phyloP scores from a whole-genome alignment of 1,284 basidiomycete genomes.

The Prillingera fragicola region DNA sequence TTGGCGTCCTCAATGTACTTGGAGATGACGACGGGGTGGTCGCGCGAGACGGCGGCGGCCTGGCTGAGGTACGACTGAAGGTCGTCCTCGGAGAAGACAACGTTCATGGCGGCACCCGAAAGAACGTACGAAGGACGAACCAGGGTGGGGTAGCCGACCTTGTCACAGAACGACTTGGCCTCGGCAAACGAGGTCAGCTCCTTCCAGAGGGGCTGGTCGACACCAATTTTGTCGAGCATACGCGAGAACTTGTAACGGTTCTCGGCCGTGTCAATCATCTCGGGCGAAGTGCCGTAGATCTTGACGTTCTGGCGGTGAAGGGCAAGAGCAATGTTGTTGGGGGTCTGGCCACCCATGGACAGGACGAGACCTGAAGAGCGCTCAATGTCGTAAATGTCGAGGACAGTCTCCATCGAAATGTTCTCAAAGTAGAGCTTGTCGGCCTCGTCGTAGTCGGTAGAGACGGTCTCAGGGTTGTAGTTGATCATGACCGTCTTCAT shows the following conservation, averaged over 20 bases:
- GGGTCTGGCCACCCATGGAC: constrained; percentile 97
- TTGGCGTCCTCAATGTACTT: constrained; percentile 99
- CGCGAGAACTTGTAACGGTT: constrained; percentile 99
- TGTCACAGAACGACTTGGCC: constrained; percentile 79
- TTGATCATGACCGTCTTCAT: constrained; percentile 98
- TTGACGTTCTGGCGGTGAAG: constrained; percentile 94
- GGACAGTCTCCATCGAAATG: constrained; percentile 90
- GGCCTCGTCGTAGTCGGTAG: constrained; percentile 98
- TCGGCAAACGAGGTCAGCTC: constrained; percentile 88
- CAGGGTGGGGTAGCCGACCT: constrained; percentile 89
- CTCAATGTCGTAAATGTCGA: constrained; percentile 95
- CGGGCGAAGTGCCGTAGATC: constrained; percentile 95
- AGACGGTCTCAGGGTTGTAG: constrained; percentile 98
- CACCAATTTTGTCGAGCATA: constrained; percentile 91
- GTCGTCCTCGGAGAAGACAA: constrained; percentile 89
- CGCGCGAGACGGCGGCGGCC: constrained; percentile 93
- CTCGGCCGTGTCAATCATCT: constrained; percentile 99
- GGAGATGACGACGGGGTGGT: constrained; percentile 96
- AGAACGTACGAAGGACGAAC: constrained; percentile 97
- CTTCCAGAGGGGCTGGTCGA: constrained; percentile 97
- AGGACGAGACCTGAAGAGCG: constrained; percentile 84
- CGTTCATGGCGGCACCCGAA: constrained; percentile 98
- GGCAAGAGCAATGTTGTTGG: constrained; percentile 95
- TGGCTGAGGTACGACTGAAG: constrained; percentile 86
- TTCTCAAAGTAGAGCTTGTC: constrained; percentile 98